Percentiles rank a stretch among this genome's conserved stretches.
Conservation (phyloP, 495 filamentous ascomycete genomes). For the Tuber umbilicatum region DNA sequence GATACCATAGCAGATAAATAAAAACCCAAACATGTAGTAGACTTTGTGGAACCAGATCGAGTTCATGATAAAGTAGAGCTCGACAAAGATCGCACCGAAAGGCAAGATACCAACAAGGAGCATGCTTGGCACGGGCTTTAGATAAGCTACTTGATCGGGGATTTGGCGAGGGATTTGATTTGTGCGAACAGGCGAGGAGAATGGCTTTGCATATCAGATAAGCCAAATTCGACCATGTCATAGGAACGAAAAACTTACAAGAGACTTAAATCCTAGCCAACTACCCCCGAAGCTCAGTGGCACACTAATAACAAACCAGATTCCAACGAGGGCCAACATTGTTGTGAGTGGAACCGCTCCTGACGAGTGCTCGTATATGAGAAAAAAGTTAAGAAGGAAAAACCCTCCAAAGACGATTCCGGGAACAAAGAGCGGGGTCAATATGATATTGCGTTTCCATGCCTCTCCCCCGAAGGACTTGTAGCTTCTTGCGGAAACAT, state of each 20-base stretch:
- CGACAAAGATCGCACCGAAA: conserved; percentile 93
- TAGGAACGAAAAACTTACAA: conserved; percentile 41
- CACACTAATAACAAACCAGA: conserved; percentile 95
- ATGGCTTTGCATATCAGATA: conserved; percentile 42
- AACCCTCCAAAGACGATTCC: conserved; percentile 80
- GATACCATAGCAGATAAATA: conserved; percentile 93
- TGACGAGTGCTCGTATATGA: conserved; percentile 83
- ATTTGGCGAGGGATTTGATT: conserved; percentile 98
- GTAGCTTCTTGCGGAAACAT: conserved; percentile 80
- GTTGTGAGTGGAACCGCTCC: conserved; percentile 94
- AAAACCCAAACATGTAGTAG: conserved; percentile 99
- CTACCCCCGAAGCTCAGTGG: conserved; percentile 83
- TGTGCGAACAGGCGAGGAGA: conserved; percentile 77
- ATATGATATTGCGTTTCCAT: conserved; percentile 87
- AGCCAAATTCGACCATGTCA: conserved; percentile 31
- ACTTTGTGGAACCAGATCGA: conserved; percentile 96
- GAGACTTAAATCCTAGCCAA: conserved; percentile 80
- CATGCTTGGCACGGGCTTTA: conserved; percentile 78
- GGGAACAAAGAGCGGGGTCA: conserved; percentile 80
- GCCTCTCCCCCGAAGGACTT: conserved; percentile 84
- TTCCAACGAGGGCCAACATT: conserved; percentile 84
- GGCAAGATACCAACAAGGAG: conserved; percentile 84
- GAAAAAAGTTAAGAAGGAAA: conserved; percentile 91
- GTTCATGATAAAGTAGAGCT: conserved; percentile 97
- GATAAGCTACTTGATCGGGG: conserved; percentile 69